Percentiles rank a stretch among this genome's conserved stretches.
These are phyloP conservation scores for Colletotrichum gigasporum DNA, from an alignment of 2,329 filamentous ascomycete species.

Conservation along the genomic window DNA sequence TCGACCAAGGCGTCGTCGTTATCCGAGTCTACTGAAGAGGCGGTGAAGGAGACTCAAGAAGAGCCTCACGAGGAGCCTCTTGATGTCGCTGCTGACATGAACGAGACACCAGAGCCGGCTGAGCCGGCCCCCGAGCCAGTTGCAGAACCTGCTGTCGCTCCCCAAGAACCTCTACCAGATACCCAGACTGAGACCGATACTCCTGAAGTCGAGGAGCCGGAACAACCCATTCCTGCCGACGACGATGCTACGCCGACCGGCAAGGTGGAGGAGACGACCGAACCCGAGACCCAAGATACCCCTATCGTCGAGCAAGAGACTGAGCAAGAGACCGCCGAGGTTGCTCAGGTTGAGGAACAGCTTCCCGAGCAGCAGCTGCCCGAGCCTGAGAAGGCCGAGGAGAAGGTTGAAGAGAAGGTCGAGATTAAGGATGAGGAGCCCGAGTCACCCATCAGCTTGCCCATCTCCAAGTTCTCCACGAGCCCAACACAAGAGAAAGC, in stretches of 20 bases:
- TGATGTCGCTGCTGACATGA: not conserved
- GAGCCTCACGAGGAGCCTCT: conserved; percentile 30
- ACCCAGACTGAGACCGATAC: not conserved
- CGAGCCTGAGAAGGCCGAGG: not conserved
- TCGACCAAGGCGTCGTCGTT: conserved; percentile 73
- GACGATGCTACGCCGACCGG: conserved; percentile 27
- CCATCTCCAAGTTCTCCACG: conserved; percentile 31
- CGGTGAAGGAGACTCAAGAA: conserved; percentile 53
- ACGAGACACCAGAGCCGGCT: conserved; percentile 33
- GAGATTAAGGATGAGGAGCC: conserved; percentile 9
- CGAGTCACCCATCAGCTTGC: conserved; percentile 19
- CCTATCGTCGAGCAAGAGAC: conserved; percentile 28
- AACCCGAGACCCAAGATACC: conserved; percentile 22
- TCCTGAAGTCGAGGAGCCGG: not conserved
- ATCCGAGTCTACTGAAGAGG: conserved; percentile 71
- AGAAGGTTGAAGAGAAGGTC: not conserved
- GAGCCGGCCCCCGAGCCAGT: not conserved
- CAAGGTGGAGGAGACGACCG: conserved; percentile 38
- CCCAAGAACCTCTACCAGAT: not conserved
- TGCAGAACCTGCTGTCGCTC: not conserved
- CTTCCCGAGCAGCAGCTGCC: not conserved
- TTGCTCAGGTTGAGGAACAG: not conserved
- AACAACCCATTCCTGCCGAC: conserved; percentile 28
- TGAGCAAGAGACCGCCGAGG: not conserved
- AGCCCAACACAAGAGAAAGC: conserved; percentile 19